Percentiles rank a stretch among this genome's conserved stretches.
These are phyloP conservation scores for Rhodotorula kratochvilovae DNA, from an alignment of 768 basidiomycete genomes.

Conservation along the genomic window DNA sequence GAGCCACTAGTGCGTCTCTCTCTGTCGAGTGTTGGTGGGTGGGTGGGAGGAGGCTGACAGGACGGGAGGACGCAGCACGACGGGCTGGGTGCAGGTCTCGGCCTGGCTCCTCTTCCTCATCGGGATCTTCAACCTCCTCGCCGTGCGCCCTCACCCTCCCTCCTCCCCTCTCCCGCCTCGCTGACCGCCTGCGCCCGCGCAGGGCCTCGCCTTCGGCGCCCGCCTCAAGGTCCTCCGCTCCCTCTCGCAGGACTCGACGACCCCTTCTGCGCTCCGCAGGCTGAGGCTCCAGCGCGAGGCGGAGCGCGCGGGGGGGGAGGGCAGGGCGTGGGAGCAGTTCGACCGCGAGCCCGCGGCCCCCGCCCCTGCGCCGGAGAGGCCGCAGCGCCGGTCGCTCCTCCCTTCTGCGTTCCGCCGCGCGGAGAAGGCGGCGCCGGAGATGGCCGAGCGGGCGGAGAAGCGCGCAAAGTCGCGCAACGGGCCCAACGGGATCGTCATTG, in stretches of 20 bases:
- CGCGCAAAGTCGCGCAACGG: conserved; percentile 18
- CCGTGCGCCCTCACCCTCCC: neutral
- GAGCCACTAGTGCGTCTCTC: neutral
- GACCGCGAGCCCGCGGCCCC: neutral
- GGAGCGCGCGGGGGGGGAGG: neutral
- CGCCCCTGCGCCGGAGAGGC: neutral
- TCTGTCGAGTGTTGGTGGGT: too few species aligned
- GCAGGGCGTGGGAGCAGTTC: neutral
- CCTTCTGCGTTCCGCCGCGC: neutral
- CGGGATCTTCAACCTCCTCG: conserved; percentile 31
- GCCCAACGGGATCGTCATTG: conserved; percentile 30
- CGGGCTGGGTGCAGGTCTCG: conserved; percentile 20
- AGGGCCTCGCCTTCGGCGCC: conserved; percentile 34
- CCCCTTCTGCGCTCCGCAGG: conserved; percentile 20
- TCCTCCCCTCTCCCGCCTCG: neutral
- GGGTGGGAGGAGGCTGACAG: neutral
- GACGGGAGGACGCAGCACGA: neutral
- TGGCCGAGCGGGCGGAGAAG: neutral
- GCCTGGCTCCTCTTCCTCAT: conserved; percentile 33
- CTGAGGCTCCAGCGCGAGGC: conserved; percentile 11
- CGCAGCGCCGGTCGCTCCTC: neutral
- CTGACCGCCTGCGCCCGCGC: neutral
- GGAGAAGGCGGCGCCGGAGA: neutral
- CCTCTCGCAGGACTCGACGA: conserved; percentile 17
- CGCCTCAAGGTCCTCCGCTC: conserved; percentile 30